These are phyloP conservation scores for Fusarium solani-melongenae DNA, from an alignment of 2,329 filamentous ascomycete genomes.

Conservation along the genomic window DNA sequence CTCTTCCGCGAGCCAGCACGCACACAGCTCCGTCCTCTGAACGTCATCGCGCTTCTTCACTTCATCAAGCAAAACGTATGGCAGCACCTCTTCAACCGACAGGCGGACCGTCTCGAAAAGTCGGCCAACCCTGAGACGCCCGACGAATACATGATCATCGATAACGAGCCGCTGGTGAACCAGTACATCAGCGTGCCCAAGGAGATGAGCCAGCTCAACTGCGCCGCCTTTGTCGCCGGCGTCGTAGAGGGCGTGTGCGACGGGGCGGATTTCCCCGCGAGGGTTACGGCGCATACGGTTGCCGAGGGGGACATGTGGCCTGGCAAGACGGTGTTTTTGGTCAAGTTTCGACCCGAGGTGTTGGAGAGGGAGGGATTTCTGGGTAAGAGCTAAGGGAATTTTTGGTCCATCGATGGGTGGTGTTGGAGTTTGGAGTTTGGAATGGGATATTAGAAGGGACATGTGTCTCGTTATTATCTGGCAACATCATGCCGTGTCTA, in stretches of 20 bases:
- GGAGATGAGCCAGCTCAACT: slow-evolving; percentile 97
- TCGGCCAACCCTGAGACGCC: slow-evolving; percentile 82
- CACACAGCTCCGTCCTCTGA: slow-evolving; percentile 80
- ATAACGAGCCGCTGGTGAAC: slow-evolving; percentile 97
- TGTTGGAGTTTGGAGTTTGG: slow-evolving; percentile 33
- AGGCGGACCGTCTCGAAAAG: slow-evolving; percentile 93
- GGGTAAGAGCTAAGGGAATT: slow-evolving; percentile 62
- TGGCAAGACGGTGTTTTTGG: slow-evolving; percentile 92
- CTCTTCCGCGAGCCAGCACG: slow-evolving; percentile 83
- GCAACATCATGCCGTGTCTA: slow-evolving; percentile 19
- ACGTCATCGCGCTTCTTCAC: slow-evolving; percentile 90
- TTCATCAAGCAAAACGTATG: slow-evolving; percentile 95
- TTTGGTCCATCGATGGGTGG: not conserved
- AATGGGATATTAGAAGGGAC: slow-evolving; percentile 9
- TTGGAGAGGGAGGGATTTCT: slow-evolving; percentile 90
- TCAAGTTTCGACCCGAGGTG: slow-evolving; percentile 92
- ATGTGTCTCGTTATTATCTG: slow-evolving; percentile 13
- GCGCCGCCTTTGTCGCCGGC: slow-evolving; percentile 93
- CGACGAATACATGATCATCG: slow-evolving; percentile 98
- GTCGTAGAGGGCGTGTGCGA: slow-evolving; percentile 97
- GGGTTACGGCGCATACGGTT: slow-evolving; percentile 89
- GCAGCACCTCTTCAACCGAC: slow-evolving; percentile 89
- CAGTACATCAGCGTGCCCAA: slow-evolving; percentile 91
- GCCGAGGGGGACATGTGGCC: slow-evolving; percentile 88
- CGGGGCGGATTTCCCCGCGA: slow-evolving; percentile 87